phyloP scores from a whole-genome alignment of 2,329 filamentous ascomycete species.

The Penicillium sp. region DNA sequence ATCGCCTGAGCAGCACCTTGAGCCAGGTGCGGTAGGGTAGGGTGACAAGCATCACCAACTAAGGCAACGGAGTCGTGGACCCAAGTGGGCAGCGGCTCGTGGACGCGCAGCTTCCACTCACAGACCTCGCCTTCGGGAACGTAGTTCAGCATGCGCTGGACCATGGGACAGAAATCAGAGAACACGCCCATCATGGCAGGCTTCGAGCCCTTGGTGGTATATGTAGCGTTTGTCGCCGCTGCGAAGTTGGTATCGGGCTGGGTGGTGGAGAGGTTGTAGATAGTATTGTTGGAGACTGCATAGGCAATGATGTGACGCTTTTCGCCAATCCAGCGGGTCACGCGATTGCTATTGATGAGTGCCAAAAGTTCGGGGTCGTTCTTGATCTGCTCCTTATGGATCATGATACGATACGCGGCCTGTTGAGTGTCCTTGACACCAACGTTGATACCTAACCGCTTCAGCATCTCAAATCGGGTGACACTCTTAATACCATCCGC shows the following conservation, averaged over 20 bases:
- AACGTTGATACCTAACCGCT: slow-evolving; percentile 36
- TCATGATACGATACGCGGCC: slow-evolving; percentile 55
- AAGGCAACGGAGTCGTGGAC: slow-evolving; percentile 52
- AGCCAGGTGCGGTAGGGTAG: slow-evolving; percentile 61
- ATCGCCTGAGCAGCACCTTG: slow-evolving; percentile 65
- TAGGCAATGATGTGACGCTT: slow-evolving; percentile 67
- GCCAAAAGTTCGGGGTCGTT: slow-evolving; percentile 52
- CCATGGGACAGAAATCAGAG: slow-evolving; percentile 58
- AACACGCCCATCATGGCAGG: slow-evolving; percentile 60
- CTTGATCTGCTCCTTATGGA: slow-evolving; percentile 47
- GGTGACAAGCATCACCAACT: slow-evolving; percentile 61
- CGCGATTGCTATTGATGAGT: slow-evolving; percentile 56
- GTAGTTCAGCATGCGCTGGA: slow-evolving; percentile 59
- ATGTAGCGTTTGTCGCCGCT: slow-evolving; percentile 57
- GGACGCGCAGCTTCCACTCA: slow-evolving; percentile 64
- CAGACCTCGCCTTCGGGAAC: slow-evolving; percentile 64
- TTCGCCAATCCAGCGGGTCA: slow-evolving; percentile 64
- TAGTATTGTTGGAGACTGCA: slow-evolving; percentile 59
- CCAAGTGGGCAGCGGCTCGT: slow-evolving; percentile 63
- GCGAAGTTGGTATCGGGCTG: slow-evolving; percentile 62
- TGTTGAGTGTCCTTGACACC: slow-evolving; percentile 51
- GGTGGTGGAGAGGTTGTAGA: slow-evolving; percentile 65
- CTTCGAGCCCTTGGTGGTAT: slow-evolving; percentile 62
- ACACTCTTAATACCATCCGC: slow-evolving; percentile 56
- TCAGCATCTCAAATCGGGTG: slow-evolving; percentile 45